phyloP scores from a whole-genome alignment of 192 early-diverging fungal species.

The Geosiphon pyriformis region DNA sequence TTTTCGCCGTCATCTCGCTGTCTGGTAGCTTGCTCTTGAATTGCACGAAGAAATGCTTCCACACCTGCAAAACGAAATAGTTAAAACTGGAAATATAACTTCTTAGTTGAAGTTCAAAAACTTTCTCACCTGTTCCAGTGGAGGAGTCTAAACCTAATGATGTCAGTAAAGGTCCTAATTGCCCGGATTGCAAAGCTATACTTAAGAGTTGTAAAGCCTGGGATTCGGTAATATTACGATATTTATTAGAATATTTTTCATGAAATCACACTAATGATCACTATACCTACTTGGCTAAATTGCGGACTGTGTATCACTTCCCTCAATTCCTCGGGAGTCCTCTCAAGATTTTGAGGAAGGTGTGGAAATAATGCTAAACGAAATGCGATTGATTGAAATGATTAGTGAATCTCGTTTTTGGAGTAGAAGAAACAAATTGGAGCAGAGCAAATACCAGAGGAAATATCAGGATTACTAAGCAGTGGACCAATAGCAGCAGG shows the following conservation, averaged over 20 bases:
- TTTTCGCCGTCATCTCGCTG: constrained; percentile 6
- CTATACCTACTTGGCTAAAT: constrained; percentile 29
- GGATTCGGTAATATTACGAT: neutral
- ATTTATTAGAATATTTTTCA: neutral
- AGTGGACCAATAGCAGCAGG: constrained; percentile 36
- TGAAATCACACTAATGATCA: too few species aligned
- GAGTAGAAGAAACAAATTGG: too few species aligned
- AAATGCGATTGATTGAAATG: neutral
- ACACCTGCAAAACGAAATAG: constrained; percentile 29
- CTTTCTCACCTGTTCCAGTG: constrained; percentile 35
- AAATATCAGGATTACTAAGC: constrained; percentile 37
- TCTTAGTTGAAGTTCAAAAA: neutral
- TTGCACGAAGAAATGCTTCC: constrained; percentile 37
- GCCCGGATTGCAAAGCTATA: constrained; percentile 44
- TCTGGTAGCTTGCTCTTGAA: constrained; percentile 35
- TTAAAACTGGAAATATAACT: constrained; percentile 1
- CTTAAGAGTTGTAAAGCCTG: constrained; percentile 47
- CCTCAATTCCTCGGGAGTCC: constrained; percentile 40
- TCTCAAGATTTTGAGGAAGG: constrained; percentile 37
- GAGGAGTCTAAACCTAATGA: constrained; percentile 47
- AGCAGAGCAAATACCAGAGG: constrained; percentile 17
- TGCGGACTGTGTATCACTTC: constrained; percentile 46
- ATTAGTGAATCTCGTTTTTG: neutral
- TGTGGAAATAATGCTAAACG: constrained; percentile 41
- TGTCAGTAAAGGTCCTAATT: constrained; percentile 45